Conservation (phyloP, 164 flowering plant species). For the Magnolia changhungtana region DNA sequence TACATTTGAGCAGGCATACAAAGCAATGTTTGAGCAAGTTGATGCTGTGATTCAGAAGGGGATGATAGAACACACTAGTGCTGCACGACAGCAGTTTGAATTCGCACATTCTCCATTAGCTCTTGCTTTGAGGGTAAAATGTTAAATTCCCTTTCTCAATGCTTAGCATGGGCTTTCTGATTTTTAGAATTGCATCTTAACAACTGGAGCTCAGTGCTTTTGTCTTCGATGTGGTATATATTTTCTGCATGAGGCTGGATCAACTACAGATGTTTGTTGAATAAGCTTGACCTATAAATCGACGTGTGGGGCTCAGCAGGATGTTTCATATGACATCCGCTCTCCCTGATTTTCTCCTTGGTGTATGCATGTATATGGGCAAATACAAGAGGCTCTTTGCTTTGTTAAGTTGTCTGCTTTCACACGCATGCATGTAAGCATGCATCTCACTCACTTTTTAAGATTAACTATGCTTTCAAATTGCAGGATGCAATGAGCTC, state of each 20-base stretch:
- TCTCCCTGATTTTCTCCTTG: background rate
- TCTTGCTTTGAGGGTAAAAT: conserved; percentile 65
- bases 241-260: too few species aligned
- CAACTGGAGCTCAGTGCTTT: background rate
- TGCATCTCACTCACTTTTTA: too few species aligned
- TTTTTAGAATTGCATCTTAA: background rate
- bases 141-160: background rate
- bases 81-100: conserved; percentile 72
- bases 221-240: too few species aligned
- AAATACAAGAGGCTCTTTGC: too few species aligned
- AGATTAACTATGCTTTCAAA: background rate
- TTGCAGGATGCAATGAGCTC: conserved; percentile 82
- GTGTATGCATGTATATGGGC: too few species aligned
- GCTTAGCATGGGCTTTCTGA: background rate
- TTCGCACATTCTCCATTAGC: conserved; percentile 69
- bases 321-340: background rate
- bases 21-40: conserved; percentile 92
- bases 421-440: too few species aligned
- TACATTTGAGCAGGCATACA: conserved; percentile 90
- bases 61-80: conserved; percentile 69
- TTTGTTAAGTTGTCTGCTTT: too few species aligned
- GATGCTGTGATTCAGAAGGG: conserved; percentile 86
- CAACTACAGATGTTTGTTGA: too few species aligned
- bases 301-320: too few species aligned
- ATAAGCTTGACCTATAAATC: too few species aligned